Evolutionary conservation across 192 early-diverging fungal genomes (phyloP).

Genomic region (Oehlia diaphana): DNA sequence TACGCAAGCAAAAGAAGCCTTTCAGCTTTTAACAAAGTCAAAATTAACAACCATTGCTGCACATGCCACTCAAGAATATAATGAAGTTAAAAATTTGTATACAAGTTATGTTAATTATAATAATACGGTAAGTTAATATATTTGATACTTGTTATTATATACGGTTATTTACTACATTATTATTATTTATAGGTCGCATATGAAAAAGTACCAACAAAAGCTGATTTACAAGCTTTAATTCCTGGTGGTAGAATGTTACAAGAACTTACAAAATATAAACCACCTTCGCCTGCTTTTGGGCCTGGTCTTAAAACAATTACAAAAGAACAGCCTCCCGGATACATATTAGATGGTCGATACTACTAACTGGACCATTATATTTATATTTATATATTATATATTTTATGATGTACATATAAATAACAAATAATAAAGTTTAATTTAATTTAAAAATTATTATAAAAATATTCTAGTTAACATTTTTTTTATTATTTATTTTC

Average conservation of each 20-base stretch:
- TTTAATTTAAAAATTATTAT: neutral
- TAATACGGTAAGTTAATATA: constrained; percentile 43
- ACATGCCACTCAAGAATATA: constrained; percentile 49
- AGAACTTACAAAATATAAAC: constrained; percentile 8
- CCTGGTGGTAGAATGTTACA: constrained; percentile 47
- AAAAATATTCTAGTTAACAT: neutral
- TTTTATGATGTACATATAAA: neutral
- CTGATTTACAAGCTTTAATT: constrained; percentile 50
- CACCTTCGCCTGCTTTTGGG: constrained; percentile 18
- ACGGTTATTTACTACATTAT: neutral
- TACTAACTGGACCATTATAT: neutral
- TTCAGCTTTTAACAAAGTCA: constrained; percentile 46
- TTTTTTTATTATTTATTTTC: neutral
- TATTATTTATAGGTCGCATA: constrained; percentile 41
- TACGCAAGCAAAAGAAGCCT: constrained; percentile 43
- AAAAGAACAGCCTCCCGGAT: neutral
- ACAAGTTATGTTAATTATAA: constrained; percentile 48
- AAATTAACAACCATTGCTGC: constrained; percentile 44
- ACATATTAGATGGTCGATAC: constrained; percentile 13
- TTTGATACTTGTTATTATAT: neutral
- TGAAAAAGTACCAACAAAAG: constrained; percentile 46
- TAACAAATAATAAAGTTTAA: neutral
- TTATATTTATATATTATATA: no score
- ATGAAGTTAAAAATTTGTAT: constrained; percentile 44
- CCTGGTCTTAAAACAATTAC: neutral